A percentile compares a stretch with the other conserved stretches of the same genome.
phyloP scores from a whole-genome alignment of 1,284 basidiomycete species.

The Tilletia indica region DNA sequence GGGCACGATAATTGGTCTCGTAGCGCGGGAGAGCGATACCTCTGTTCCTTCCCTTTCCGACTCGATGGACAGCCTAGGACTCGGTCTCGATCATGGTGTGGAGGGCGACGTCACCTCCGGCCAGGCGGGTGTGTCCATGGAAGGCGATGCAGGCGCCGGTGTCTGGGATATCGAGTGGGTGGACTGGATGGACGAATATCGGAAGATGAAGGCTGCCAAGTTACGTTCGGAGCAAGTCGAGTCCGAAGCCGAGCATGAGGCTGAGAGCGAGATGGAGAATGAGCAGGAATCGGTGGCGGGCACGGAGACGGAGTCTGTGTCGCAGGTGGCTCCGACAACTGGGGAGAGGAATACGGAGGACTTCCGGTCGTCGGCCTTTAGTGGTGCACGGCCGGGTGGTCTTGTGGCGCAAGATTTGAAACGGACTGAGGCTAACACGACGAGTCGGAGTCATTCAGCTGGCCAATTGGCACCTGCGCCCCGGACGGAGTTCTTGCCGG shows the following conservation, averaged over 20 bases:
- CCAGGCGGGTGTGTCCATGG: background rate
- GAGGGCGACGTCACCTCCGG: background rate
- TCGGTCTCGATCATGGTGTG: too few species aligned
- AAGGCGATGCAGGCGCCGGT: slow-evolving; percentile 24
- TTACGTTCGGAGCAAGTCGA: slow-evolving; percentile 57
- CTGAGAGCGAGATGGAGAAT: slow-evolving; percentile 19
- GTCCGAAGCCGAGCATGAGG: slow-evolving; percentile 31
- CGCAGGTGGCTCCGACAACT: background rate
- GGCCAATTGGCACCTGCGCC: background rate
- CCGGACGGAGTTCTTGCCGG: background rate
- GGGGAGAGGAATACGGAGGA: too few species aligned
- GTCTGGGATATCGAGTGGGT: slow-evolving; percentile 62
- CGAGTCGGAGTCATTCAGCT: background rate
- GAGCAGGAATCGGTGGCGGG: background rate
- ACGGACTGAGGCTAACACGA: background rate
- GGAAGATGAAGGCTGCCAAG: slow-evolving; percentile 63
- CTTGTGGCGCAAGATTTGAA: too few species aligned
- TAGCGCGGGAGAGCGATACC: background rate
- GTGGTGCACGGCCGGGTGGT: too few species aligned
- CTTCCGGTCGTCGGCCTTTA: too few species aligned
- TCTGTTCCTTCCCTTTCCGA: background rate
- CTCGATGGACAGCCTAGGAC: slow-evolving; percentile 27
- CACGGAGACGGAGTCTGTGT: background rate
- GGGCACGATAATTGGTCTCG: slow-evolving; percentile 8
- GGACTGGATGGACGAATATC: slow-evolving; percentile 64